Evolutionary conservation across 805 yeast genomes (phyloP).

Genomic region (Kuraishia borneana): DNA sequence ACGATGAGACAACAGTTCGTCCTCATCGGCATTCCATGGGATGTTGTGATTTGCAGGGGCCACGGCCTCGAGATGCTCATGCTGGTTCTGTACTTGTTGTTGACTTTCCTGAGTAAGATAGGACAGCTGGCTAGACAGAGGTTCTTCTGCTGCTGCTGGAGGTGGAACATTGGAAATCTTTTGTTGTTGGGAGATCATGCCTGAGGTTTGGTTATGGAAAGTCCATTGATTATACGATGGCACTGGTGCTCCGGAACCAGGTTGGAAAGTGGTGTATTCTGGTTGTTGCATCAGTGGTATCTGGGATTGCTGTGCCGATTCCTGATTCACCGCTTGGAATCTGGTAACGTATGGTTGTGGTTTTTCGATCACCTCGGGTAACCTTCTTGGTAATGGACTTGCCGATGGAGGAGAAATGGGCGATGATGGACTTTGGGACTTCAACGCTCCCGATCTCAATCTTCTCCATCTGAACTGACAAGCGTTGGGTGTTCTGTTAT

Average conservation of each 20-base stretch:
- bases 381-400: neutral
- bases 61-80: conserved; percentile 2
- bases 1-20: conserved; percentile 47
- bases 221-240: conserved; percentile 3
- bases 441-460: conserved; percentile 31
- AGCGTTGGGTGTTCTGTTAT: conserved; percentile 77
- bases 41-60: conserved; percentile 9
- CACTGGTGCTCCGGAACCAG: neutral
- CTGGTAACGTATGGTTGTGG: neutral
- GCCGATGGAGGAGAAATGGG: conserved; percentile 6
- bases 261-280: neutral
- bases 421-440: conserved; percentile 11
- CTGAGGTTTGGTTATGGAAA: conserved; percentile 2
- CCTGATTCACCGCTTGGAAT: conserved; percentile 2
- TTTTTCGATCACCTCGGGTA: neutral
- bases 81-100: neutral
- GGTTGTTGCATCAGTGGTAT: neutral
- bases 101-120: neutral
- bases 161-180: neutral
- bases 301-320: neutral
- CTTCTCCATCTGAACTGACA: conserved; percentile 88
- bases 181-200: conserved; percentile 1
- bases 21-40: conserved; percentile 59
- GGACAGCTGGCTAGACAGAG: neutral
- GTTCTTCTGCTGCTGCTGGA: conserved; percentile 1